Base-by-base conservation (phyloP, 306 rosid species). In the Lablab purpureus region DNA sequence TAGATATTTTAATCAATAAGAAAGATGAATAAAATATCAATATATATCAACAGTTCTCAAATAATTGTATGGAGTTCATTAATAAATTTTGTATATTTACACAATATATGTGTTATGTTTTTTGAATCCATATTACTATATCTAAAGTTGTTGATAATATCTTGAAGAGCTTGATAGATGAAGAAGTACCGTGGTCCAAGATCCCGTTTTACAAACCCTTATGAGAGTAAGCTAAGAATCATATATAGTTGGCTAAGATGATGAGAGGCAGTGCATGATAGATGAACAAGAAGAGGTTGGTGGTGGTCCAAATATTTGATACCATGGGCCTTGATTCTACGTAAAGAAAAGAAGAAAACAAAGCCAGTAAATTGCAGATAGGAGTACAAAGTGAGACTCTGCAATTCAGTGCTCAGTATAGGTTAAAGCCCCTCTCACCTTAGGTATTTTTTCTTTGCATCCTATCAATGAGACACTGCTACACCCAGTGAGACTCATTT, bases 381-480 rank as follows among this genome's bases (percentile, higher is more conserved):
- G 71, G 74, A 85, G 74, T 84, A 85, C 66, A 76, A 79, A 82
- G 79, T 78, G 82, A 75, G 85, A 68, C 64, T 59, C 74, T 79
- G 87, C 80, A 70, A 60, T 76, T 71, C 63, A 74, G 63, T 71
- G 49, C 4, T 81, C 55, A 54, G 69, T 77, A 51, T 36, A 71
- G 56, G 28, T 55, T 80, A 82, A 82, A 62, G 60, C 71, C 70
- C 70, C 32, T 22, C 74, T 68, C 63, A 19, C 73, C 79, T 62
- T 67, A 77, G 80, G 85, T 89, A 25, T 79, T 52, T 77, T 86
- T 22, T 73, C 65, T 56, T 55, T 77, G 85, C 84, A 32, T 84
- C 82, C 67, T 81, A 84, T 87, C 80, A 67, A 80, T 65, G 74
- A 73, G 67, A 73, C 82, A 85, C 83, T 85, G 87, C 87, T 58